Evolutionary conservation across 78 protist species (phyloP), one percentile per base, ranked within the genome.

Genomic region (Corallochytrium limacisporum): DNA sequence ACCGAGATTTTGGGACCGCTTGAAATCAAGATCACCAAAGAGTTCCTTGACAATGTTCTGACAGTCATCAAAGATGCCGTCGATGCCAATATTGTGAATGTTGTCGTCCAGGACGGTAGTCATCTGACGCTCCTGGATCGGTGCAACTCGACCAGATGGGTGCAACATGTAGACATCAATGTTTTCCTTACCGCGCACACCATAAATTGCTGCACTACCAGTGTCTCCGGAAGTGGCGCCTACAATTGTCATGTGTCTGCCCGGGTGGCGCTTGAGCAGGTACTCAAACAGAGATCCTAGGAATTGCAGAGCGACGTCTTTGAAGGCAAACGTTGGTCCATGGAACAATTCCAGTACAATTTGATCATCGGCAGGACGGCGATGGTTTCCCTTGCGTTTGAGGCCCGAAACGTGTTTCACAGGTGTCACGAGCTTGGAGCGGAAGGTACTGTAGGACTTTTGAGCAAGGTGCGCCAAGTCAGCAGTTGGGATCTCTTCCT

Each of bases 161-260:
- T 71, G 65, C 50, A 84, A 59, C 20, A 84, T 81, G 65, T 75
- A 42, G 22, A 79, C 81, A 9, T 56, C 68, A n/a, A 79, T 46
- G 63, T 47, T 57, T 65, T 35, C 32, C 68, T 68, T 60, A 33
- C 77, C 76, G 18, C 79, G 18, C 57, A 74, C 57, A 4, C 82
- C 86, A 1, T 57, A 10, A 44, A 81, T 77, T 24, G 90, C 90
- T 2, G 90, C 84, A 29, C 69, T 63, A 10, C 90, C 90, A 4
- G 90, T 84, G 74, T 84, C 90, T n/a, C 90, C 90, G 28, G 60
- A 29, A 35, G 90, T 84, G 6, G 90, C 90, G 4, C 82, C 90
- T 18, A 84, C 72, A 10, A 84, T 67, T 1, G 85, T 79, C 57
- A 73, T 56, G 40, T 31, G 42, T 2, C 29, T 7, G 59, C 22